A percentile compares a stretch with the other conserved stretches of the same genome.
Conservation (phyloP, 208 protist species). For the Acanthamoeba sp. region DNA sequence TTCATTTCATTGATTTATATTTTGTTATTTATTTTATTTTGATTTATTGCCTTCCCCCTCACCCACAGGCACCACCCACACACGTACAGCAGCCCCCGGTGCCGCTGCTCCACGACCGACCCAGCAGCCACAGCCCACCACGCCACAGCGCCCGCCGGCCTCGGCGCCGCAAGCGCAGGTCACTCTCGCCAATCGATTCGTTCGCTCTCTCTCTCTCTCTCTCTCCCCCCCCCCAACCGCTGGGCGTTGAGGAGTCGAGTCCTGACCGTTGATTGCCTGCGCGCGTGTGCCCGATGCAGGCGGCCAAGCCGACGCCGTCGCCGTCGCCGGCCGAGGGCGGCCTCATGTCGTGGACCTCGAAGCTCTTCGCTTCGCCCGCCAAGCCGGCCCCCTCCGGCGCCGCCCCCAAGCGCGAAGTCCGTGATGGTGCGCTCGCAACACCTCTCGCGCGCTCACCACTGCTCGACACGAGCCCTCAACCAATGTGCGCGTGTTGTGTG, state of each 20-base stretch:
- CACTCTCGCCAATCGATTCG: neutral
- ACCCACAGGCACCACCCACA: no score
- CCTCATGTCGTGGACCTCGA: constrained; percentile 66
- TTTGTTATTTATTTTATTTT: neutral
- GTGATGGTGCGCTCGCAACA: neutral
- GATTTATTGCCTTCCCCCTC: no score
- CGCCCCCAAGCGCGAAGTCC: neutral
- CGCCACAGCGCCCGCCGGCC: neutral
- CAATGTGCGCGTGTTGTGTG: neutral
- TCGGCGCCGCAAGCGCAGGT: neutral
- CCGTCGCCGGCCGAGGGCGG: neutral
- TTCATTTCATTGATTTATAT: no score
- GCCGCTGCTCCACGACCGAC: neutral
- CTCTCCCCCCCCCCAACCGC: no score
- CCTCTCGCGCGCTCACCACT: no score
- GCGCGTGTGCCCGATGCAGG: neutral
- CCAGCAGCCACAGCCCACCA: neutral
- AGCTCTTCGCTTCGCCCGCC: neutral
- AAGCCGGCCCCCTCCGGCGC: neutral
- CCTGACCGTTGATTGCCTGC: no score
- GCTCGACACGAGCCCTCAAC: neutral
- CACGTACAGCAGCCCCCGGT: neutral
- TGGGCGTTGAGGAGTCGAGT: no score
- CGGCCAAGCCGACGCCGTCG: neutral
- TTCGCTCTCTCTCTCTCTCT: neutral